Evolutionary conservation across 768 basidiomycete genomes (phyloP), one percentile per base, ranked within the genome.

Genomic region (Pholiota microspora): DNA sequence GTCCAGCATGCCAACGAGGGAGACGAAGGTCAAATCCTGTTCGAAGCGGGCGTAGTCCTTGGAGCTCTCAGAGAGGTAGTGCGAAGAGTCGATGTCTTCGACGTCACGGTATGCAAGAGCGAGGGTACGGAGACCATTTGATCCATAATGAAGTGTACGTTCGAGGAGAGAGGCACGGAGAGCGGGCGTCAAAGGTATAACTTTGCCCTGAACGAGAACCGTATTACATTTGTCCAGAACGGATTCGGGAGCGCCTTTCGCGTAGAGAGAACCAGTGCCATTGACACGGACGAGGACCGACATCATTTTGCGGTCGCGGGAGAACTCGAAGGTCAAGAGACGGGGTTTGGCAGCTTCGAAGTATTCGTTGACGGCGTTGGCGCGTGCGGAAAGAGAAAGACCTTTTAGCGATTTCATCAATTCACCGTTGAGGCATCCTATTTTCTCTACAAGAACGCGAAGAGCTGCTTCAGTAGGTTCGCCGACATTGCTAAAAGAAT

Each of bases 281-380:
- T 84, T 82, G 52, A 84, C 78, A 56, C 75, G 81, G 34, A 92
- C 90, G 48, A 98, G 84, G 49, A 98, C 95, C 18, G 96, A 97
- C 96, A 98, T 98, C 85, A 95, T 96, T 75, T 98, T 99, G 66
- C 96, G 89, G 71, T 98, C 96, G 16, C 96, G 86, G 18, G 94
- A 92, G 73, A 99, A 98, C 70, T 99, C 96, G 70, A 99, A 96
- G 7, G 95, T 99, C 62, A 97, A 75, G 12, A 97, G 80, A 54
- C 94, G 86, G 15, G 85, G 77, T 65, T 92, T 87, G 13, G 73
- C 77, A 49, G 76, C 74, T 59, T 94, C 92, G 69, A 92, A 87
- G 70, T 85, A 79, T 31, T 90, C 87, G 76, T 89, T 94, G 73
- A 98, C 79, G 31, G 88, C 93, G 60, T 82, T 91, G 48, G 89